Conservation (phyloP, 257 asterid genomes). For the Echium plantagineum region DNA sequence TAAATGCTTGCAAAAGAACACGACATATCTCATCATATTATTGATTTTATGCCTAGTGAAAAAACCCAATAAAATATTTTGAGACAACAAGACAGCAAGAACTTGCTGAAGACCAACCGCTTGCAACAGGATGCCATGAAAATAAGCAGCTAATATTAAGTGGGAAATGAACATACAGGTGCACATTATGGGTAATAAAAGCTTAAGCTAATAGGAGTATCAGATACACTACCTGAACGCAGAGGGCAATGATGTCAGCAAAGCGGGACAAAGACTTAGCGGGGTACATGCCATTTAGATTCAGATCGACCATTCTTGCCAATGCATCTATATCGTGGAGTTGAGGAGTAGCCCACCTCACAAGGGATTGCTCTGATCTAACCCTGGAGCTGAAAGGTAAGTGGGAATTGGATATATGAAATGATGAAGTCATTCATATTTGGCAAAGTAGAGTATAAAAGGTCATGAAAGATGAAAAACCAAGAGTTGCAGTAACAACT, state of each 20-base stretch:
- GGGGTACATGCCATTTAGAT: slow-evolving; percentile 90
- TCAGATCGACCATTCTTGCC: slow-evolving; percentile 90
- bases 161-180: not conserved
- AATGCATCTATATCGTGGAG: slow-evolving; percentile 97
- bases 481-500: slow-evolving; percentile 6
- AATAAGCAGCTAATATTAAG: too few relatives aligned
- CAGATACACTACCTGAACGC: slow-evolving; percentile 67
- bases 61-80: not conserved
- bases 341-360: slow-evolving; percentile 98
- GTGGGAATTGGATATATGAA: not conserved
- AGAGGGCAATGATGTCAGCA: slow-evolving; percentile 84
- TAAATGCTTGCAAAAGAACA: not conserved
- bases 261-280: slow-evolving; percentile 95
- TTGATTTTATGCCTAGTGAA: not conserved
- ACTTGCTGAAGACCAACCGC: not conserved
- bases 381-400: slow-evolving; percentile 50
- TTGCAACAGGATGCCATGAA: too few relatives aligned
- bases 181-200: not conserved
- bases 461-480: not conserved
- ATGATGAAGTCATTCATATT: not conserved
- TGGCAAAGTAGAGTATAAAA: not conserved
- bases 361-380: slow-evolving; percentile 92
- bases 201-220: not conserved
- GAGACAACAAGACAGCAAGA: too few relatives aligned
- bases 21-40: not conserved